Evolutionary conservation across 2,329 filamentous ascomycete genomes (phyloP).

Genomic region (Proliferodiscus dingleyae): DNA sequence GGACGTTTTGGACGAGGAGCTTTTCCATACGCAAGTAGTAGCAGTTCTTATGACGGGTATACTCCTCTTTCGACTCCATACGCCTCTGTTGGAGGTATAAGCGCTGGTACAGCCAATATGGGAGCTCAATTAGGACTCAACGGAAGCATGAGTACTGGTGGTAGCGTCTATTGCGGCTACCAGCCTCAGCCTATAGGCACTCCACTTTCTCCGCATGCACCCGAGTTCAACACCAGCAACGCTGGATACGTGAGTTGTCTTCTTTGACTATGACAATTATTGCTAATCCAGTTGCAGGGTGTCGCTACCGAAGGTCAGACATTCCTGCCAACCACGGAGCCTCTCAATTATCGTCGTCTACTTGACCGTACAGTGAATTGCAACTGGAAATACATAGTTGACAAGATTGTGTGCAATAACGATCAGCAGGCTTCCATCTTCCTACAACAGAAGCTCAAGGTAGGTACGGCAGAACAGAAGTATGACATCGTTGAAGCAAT

Average conservation of each 20-base stretch:
- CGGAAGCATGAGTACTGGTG: slow-evolving; percentile 17
- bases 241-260: slow-evolving; percentile 30
- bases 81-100: slow-evolving; percentile 25
- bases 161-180: slow-evolving; percentile 34
- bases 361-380: slow-evolving; percentile 94
- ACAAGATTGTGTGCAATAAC: slow-evolving; percentile 99
- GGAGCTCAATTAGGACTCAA: slow-evolving; percentile 19
- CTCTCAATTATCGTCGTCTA: slow-evolving; percentile 91
- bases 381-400: slow-evolving; percentile 99
- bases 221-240: slow-evolving; percentile 61
- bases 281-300: slow-evolving; percentile 36
- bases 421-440: slow-evolving; percentile 99
- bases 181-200: slow-evolving; percentile 55
- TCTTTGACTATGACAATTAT: slow-evolving; percentile 17
- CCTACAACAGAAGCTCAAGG: slow-evolving; percentile 96
- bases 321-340: slow-evolving; percentile 82
- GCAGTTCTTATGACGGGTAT: slow-evolving; percentile 32
- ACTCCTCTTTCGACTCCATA: slow-evolving; percentile 26
- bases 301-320: slow-evolving; percentile 58
- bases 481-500: slow-evolving; percentile 97
- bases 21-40: slow-evolving; percentile 31
- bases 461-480: slow-evolving; percentile 91
- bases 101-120: slow-evolving; percentile 20
- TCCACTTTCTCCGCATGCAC: slow-evolving; percentile 66
- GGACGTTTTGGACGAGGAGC: slow-evolving; percentile 26